Evolutionary conservation across 208 protist genomes (phyloP), one percentile per base, ranked within the genome.

Genomic region (Sergeia podlipaevii): DNA sequence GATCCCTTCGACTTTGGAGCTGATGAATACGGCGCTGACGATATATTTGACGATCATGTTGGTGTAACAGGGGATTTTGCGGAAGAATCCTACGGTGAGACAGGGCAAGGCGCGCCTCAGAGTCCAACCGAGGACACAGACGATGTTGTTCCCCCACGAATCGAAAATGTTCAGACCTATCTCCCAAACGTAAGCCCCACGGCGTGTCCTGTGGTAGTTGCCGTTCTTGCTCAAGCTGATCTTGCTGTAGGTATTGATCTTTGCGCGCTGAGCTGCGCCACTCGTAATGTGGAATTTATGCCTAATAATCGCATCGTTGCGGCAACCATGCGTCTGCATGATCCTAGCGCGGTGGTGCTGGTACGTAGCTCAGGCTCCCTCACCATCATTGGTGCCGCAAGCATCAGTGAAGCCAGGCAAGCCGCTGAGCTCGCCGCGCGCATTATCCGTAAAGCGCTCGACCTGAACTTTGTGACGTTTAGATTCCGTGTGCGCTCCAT

Each of bases 241-340:
- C 59, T 95, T 21, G 53, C 65, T 3, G 79, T 76, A 0, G 84
- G 81, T n/a, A 63, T 91, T 18, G 82, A 95, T 47, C 77, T 95
- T 34, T 65, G 77, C 27, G 59, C 74, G 47, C 77, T 95, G 11
- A 92, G 84, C 66, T 92, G 84, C 55, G 84, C 81, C 15, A 84
- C 81, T 17, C 74, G 84, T 34, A 95, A 91, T 62, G 84, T 95
- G 39, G 84, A 95, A 66, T 95, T 83, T 62, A 72, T 87, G 56
- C 87, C 87, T 15, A 74, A 77, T 34, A 47, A 70, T 32, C 71
- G 71, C 15, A 74, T 75, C 18, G 74, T 80, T 2, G 65, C 75
- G 17, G 88, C 84, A 21, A 91, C 81, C 44, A 78, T 95, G 75
- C 84, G 88, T 4, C 70, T 95, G 60, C 79, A 89, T 38, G 73